Conservation (phyloP, 2,329 filamentous ascomycete genomes). For the Pseudogymnoascus sp. region DNA sequence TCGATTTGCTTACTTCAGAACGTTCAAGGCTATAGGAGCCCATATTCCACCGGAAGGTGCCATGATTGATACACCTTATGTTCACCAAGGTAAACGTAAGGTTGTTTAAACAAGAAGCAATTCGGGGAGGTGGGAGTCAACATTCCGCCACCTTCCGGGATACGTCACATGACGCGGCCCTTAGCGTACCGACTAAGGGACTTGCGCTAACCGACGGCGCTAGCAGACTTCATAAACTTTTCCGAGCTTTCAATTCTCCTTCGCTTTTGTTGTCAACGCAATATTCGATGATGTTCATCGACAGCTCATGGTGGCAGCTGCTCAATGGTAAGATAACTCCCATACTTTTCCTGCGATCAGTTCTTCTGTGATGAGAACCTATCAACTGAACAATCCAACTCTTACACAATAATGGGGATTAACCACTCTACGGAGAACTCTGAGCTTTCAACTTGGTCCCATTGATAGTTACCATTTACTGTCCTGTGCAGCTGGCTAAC, state of each 20-base stretch:
- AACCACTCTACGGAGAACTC: conserved; percentile 28
- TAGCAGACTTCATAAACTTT: conserved; percentile 11
- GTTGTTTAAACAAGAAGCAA: not conserved
- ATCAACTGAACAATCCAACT: conserved; percentile 38
- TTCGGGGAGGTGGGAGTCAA: not conserved
- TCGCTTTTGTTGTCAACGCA: conserved; percentile 6
- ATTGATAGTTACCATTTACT: conserved; percentile 1
- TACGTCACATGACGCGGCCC: conserved; percentile 4
- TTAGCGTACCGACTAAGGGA: conserved; percentile 7
- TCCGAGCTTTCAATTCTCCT: conserved; percentile 4
- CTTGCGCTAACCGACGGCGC: not conserved
- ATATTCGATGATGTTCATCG: conserved; percentile 6
- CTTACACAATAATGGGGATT: conserved; percentile 32
- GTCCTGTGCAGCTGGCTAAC: not conserved
- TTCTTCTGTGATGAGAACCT: conserved; percentile 33
- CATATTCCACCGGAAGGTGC: conserved; percentile 25
- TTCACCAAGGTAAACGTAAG: not conserved
- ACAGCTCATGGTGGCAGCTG: conserved; percentile 9
- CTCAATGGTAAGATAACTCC: conserved; percentile 10
- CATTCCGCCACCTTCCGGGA: conserved; percentile 5
- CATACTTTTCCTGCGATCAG: conserved; percentile 12
- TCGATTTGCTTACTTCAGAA: conserved; percentile 24
- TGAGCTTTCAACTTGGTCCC: conserved; percentile 23
- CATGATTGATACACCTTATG: conserved; percentile 20
- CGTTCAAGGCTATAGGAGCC: conserved; percentile 28